phyloP scores from a whole-genome alignment of 78 protist genomes.

The Polysphondylium violaceum region DNA sequence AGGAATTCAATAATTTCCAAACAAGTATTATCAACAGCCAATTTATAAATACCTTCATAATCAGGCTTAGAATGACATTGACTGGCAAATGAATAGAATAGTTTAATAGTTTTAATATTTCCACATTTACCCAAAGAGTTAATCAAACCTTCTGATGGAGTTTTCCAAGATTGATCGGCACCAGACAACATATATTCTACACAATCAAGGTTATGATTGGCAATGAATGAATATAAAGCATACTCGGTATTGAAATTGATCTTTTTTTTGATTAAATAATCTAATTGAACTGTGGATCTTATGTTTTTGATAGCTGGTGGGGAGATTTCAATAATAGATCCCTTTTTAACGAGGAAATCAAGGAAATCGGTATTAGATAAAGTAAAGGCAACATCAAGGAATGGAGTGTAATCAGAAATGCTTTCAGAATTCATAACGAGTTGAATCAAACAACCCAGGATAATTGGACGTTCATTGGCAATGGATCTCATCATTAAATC shows the following conservation, averaged over 20 bases:
- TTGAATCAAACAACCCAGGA: not conserved
- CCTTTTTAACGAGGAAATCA: not conserved
- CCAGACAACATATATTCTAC: not conserved
- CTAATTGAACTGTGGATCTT: not conserved
- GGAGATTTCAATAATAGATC: not conserved
- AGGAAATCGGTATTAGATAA: not conserved
- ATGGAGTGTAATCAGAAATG: conserved; percentile 1
- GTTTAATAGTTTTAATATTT: not conserved
- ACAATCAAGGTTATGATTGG: not conserved
- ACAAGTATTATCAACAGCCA: not conserved
- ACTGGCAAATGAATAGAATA: not conserved
- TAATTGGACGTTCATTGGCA: not conserved
- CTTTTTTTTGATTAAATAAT: not conserved
- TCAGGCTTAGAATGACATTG: not conserved
- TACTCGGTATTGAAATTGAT: not conserved
- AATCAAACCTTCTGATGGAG: not conserved
- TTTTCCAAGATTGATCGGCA: not conserved
- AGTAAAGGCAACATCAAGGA: not conserved
- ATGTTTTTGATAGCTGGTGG: not conserved
- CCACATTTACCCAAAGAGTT: not conserved
- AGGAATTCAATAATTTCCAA: not conserved
- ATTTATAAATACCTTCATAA: not conserved
- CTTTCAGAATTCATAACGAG: not conserved
- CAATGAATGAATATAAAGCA: not conserved
- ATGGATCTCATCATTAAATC: not conserved